Conservation (phyloP, 2,329 filamentous ascomycete genomes). For the Thermothelomyces thermophilus region DNA sequence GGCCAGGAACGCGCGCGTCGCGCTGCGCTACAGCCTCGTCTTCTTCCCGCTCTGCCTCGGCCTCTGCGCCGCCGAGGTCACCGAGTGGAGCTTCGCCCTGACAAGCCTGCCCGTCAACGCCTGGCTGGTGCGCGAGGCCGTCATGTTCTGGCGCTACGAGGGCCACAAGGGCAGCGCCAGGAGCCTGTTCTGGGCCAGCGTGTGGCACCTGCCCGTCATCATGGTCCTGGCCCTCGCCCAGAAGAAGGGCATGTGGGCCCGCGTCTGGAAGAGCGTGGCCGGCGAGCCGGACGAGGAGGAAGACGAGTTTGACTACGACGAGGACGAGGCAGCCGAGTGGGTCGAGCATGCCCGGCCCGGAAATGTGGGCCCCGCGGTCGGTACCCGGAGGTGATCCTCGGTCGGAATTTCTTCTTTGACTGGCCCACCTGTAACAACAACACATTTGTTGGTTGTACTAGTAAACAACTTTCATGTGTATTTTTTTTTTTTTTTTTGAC, state of each 20-base stretch:
- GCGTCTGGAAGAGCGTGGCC: constrained; percentile 65
- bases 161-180: constrained; percentile 76
- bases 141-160: constrained; percentile 71
- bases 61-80: constrained; percentile 72
- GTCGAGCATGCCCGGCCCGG: neutral
- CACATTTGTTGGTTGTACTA: neutral
- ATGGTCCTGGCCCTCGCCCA: constrained; percentile 85
- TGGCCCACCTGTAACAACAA: neutral
- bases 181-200: constrained; percentile 91
- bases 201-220: constrained; percentile 88
- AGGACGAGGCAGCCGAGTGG: constrained; percentile 45
- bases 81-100: constrained; percentile 75
- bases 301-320: constrained; percentile 49
- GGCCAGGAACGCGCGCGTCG: constrained; percentile 76
- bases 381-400: neutral
- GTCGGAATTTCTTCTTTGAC: neutral
- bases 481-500: neutral
- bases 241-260: constrained; percentile 87
- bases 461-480: neutral
- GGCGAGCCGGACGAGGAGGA: constrained; percentile 49
- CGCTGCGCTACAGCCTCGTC: constrained; percentile 74
- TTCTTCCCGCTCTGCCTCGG: constrained; percentile 83
- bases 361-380: neutral
- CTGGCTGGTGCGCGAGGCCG: constrained; percentile 77
- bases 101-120: constrained; percentile 77